These are phyloP conservation scores for Ogataea ganodermae DNA, from an alignment of 805 yeast genomes.

Conservation along the genomic window DNA sequence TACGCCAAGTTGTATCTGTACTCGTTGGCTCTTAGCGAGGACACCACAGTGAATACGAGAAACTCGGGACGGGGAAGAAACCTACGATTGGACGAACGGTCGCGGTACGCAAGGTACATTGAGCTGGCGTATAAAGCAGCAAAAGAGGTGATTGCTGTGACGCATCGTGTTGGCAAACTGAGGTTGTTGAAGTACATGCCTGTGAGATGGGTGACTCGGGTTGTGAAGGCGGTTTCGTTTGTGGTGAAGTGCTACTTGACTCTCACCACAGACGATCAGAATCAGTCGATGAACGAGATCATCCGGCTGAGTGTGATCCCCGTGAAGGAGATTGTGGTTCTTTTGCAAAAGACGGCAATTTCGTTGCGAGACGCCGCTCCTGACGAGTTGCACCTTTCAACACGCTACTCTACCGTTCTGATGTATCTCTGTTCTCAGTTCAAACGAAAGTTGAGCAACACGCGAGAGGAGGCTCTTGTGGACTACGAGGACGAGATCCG, in stretches of 20 bases:
- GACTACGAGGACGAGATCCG: slow-evolving; percentile 31
- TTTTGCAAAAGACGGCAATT: slow-evolving; percentile 71
- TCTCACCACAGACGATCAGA: slow-evolving; percentile 40
- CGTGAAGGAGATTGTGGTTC: slow-evolving; percentile 65
- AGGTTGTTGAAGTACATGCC: slow-evolving; percentile 77
- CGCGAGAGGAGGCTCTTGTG: slow-evolving; percentile 18
- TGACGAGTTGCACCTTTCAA: slow-evolving; percentile 82
- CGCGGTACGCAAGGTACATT: slow-evolving; percentile 73
- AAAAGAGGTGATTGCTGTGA: slow-evolving; percentile 70
- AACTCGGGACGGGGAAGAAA: slow-evolving; percentile 32
- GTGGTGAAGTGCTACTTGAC: slow-evolving; percentile 82
- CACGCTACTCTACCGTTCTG: slow-evolving; percentile 74
- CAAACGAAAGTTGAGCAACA: slow-evolving; percentile 43
- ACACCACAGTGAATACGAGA: slow-evolving; percentile 37
- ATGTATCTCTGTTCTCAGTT: slow-evolving; percentile 77
- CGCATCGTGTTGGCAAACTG: slow-evolving; percentile 66
- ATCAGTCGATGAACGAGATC: slow-evolving; percentile 26
- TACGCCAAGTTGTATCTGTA: slow-evolving; percentile 83
- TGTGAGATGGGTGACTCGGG: slow-evolving; percentile 86
- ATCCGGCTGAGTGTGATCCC: slow-evolving; percentile 65
- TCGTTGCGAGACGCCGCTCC: slow-evolving; percentile 82
- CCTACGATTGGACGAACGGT: slow-evolving; percentile 66
- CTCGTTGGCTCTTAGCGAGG: slow-evolving; percentile 72
- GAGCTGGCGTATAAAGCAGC: slow-evolving; percentile 85
- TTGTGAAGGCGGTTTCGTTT: slow-evolving; percentile 87